phyloP scores from a whole-genome alignment of 768 basidiomycete species.

The Stropharia rugosoannulata region DNA sequence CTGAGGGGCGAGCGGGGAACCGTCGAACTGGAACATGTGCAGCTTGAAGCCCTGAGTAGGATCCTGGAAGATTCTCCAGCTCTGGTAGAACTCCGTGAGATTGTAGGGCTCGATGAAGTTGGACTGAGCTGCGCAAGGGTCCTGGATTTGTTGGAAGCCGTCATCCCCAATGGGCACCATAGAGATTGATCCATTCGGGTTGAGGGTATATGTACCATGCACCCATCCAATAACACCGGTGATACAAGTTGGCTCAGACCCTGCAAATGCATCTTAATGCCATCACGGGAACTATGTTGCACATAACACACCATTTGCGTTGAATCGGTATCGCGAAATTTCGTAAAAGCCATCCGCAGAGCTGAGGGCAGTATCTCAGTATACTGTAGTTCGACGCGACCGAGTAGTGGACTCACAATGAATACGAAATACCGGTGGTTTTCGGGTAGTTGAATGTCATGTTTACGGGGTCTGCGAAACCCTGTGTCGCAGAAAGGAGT shows the following conservation, averaged over 20 bases:
- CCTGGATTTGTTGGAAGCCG: constrained; percentile 93
- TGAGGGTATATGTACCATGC: constrained; percentile 75
- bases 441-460: constrained; percentile 79
- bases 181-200: constrained; percentile 78
- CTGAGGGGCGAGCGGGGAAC: constrained; percentile 69
- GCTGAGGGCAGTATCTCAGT: constrained; percentile 35
- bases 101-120: constrained; percentile 89
- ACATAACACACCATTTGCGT: constrained; percentile 67
- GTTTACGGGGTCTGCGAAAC: constrained; percentile 84
- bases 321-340: constrained; percentile 87
- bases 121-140: constrained; percentile 86
- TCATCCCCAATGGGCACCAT: constrained; percentile 71
- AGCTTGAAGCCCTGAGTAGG: constrained; percentile 60
- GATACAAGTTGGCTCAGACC: constrained; percentile 84
- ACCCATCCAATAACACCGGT: constrained; percentile 86
- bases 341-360: constrained; percentile 80
- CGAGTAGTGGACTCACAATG: constrained; percentile 66
- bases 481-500: constrained; percentile 38
- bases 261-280: constrained; percentile 35
- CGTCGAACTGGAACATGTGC: constrained; percentile 78
- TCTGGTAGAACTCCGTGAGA: constrained; percentile 59
- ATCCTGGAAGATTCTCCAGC: constrained; percentile 78
- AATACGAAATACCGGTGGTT: constrained; percentile 84
- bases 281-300: neutral
- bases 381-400: neutral